Percentiles rank a stretch among this genome's conserved stretches.
These are phyloP conservation scores for Cupressus sempervirens DNA, from an alignment of 75 land plant genomes.

Conservation along the genomic window DNA sequence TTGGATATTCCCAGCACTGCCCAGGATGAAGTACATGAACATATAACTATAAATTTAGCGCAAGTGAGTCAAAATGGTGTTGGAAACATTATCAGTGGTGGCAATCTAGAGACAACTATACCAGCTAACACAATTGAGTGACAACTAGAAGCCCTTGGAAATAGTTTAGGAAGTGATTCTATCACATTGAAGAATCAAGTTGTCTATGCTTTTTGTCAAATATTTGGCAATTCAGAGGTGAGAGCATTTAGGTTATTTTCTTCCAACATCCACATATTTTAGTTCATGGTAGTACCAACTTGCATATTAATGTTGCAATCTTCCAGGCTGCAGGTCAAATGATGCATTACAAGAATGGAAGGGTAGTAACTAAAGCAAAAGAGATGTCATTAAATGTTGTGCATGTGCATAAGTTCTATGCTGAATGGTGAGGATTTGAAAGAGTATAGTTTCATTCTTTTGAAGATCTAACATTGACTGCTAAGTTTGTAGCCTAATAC, in stretches of 20 bases:
- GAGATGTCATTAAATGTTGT: constrained; percentile 25
- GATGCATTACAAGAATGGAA: constrained; percentile 58
- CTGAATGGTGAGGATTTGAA: constrained; percentile 61
- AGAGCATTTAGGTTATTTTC: not conserved
- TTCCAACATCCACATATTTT: not conserved
- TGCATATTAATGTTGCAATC: not conserved
- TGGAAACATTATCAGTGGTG: not conserved
- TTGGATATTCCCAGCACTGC: not conserved
- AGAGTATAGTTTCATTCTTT: not conserved
- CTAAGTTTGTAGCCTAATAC: not conserved
- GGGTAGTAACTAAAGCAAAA: constrained; percentile 20
- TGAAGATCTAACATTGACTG: not conserved
- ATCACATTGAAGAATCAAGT: constrained; percentile 21
- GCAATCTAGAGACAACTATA: not conserved
- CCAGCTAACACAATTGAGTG: not conserved
- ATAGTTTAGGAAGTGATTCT: not conserved
- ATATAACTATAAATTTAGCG: not conserved
- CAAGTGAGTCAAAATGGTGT: not conserved
- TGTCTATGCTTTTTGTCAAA: constrained; percentile 58
- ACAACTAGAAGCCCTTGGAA: not conserved
- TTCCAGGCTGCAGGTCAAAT: constrained; percentile 64
- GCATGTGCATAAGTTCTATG: constrained; percentile 69
- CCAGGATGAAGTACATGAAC: not conserved
- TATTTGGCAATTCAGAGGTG: constrained; percentile 41
- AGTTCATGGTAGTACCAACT: not conserved